Base-by-base conservation (phyloP, 441 rosid species). In the Erodium moschatum region DNA sequence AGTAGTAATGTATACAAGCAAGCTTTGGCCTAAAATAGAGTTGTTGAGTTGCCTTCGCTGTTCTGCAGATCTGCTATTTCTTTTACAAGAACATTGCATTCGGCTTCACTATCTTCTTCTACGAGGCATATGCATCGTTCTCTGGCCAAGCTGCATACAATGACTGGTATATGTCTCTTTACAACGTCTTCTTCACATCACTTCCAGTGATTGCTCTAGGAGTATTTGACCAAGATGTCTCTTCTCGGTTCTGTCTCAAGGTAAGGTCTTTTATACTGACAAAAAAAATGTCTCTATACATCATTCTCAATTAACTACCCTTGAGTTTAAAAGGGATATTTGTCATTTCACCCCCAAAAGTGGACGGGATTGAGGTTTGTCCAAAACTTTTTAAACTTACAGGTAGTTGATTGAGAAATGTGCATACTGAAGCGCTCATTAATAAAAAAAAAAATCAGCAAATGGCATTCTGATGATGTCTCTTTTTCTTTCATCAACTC, bases 201-300 rank as follows among this genome's bases (percentile, higher is more conserved):
- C 96, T 94, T 72, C 98, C 98, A 0, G 98, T 93, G 64, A 87
- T 91, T 68, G 96, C 98, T 64, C 82, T 91, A 0, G 97, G 99
- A 70, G 97, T 91, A 62, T 86, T 94, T 33, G 97, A 94, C 77
- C 96, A 94, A 75, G 99, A 94, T 61, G 90, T 91, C 73, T 85
- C 97, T 6, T 77, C 96, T 29, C 78, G 78, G 46, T 80, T 76
- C 61, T 91, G 96, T 75, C 85, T 85, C 70, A 88, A 85, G 86
- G 98, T 91, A 78, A 46, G 52, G 52, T n/a, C 52, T 29, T 29
- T 29, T 1, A 29, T 29, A 29, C 31, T 29, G 31, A 29, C 3
- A 29, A 4, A 29, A 29, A 29, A 29, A 29, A 29, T 4, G 4
- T 29, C 31, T 29, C 31, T 35, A 35, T 35, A 7, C 40, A 35